Base-by-base conservation (phyloP, 129 eudicot genomes). In the Tagetes erecta region DNA sequence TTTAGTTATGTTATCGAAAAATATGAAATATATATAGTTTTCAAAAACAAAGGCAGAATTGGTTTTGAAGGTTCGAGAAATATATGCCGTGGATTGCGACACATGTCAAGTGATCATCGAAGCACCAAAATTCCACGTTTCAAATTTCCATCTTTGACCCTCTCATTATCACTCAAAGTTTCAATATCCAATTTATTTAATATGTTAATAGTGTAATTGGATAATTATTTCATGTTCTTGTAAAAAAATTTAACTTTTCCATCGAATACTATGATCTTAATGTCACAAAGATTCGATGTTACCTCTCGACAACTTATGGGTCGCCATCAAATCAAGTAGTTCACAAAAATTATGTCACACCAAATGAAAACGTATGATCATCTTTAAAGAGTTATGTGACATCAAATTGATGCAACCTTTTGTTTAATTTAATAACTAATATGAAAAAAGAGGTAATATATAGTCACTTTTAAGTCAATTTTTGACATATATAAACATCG, bases 51-150 rank as follows among this genome's bases (percentile, higher is more conserved):
- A 71, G 12, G 75, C 30, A 20, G 39, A 71, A 53, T 14, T 52
- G 12, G 41, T 53, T 38, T 30, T 41, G 70, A 42, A 8, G 59
- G 55, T 31, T 34, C 33, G 60, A 46, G 37, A 9, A 42, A 33
- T 2, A 20, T 39, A 42, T 62, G 47, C 49, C 78, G 62, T 74
- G 63, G 62, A 74, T 74, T 36, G 64, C 51, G 63, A 35, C 62
- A 60, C 78, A 63, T 64, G 71, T 62, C 78, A 46, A 63, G 50
- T 53, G 51, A 71, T 52, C 1, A 39, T 38, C 63, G 36, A 62
- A 36, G 30, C 71, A 63, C 71, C 62, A 36, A 60, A 73, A 73
- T 34, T 73, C 49, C 33, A n/a, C 60, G 37, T 27, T 34, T 49
- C 20, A 1, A 20, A 33, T 35, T 64, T 46, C 12, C 62, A 46